Evolutionary conservation across 2,329 filamentous ascomycete genomes (phyloP).

Genomic region (Aspergillus sp.): DNA sequence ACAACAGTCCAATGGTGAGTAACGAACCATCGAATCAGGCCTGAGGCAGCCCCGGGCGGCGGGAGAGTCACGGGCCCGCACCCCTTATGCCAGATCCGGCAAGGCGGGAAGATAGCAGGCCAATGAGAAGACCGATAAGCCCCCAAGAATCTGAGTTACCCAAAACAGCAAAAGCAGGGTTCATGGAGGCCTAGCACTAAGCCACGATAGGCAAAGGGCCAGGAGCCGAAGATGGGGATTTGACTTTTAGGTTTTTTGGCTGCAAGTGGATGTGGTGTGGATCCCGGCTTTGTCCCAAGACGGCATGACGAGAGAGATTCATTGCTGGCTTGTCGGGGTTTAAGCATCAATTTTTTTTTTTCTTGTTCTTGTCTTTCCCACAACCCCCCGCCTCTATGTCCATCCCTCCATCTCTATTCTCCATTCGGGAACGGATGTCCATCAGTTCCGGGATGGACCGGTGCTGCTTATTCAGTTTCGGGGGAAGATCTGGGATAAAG

Average conservation of each 20-base stretch:
- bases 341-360: not conserved
- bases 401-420: too few relatives aligned
- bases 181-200: conserved; percentile 2
- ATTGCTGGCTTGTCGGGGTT: not conserved
- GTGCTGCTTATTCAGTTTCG: not conserved
- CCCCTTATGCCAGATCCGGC: conserved; percentile 5
- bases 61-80: not conserved
- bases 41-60: not conserved
- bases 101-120: not conserved
- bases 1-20: not conserved
- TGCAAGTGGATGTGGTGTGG: not conserved
- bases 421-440: not conserved
- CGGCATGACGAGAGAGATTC: conserved; percentile 20
- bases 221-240: conserved; percentile 11
- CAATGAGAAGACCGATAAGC: not conserved
- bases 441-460: not conserved
- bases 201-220: conserved; percentile 14
- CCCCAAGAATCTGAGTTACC: conserved; percentile 22
- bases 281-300: conserved; percentile 18
- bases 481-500: not conserved
- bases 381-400: too few relatives aligned
- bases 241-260: conserved; percentile 20
- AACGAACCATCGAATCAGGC: not conserved
- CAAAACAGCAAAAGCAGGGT: conserved; percentile 26
- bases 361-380: too few relatives aligned